Evolutionary conservation across 768 basidiomycete genomes (phyloP), one percentile per base, ranked within the genome.

Genomic region (Cantharellus anzutake): DNA sequence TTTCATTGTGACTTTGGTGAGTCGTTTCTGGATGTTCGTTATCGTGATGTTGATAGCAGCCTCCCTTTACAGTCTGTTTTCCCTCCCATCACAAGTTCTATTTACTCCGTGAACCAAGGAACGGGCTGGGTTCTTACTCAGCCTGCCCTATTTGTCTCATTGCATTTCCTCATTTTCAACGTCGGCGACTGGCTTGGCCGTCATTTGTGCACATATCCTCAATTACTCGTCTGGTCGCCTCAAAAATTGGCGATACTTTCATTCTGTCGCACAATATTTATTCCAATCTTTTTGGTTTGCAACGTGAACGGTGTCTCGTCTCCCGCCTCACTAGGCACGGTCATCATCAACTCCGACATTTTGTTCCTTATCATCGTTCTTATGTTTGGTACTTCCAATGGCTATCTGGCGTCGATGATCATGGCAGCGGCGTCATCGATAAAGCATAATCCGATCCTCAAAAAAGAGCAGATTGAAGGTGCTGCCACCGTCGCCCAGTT

Each of bases 221-320:
- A 68, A 4, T 69, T 91, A 29, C 69, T 82, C 40, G 71, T 90
- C 58, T 90, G 86, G 80, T 81, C 81, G 2, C 77, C 79, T 3
- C 75, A 73, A 34, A 76, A 76, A 41, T 76, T 93, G 42, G 68
- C 89, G 14, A 66, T 68, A 3, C 70, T 88, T 35, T 83, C 89
- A 14, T 67, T 85, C 48, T 69, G 79, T 2, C 81, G 92, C 59
- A 84, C 82, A 2, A 66, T 90, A 41, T 93, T 94, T 71, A 79
- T 96, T 55, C 89, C 89, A 39, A 66, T 92, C 48, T 84, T 94
- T 70, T 75, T 94, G n/a, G 74, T 84, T 71, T 94, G 91, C 75
- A 96, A 96, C 67, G 71, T 93, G 48, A 20, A 63, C 11, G 44
- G 66, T 5, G 64, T 66, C 4, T 50, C 61, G 3, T 41, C 65